These are phyloP conservation scores for Persicaria tinctoria DNA, from an alignment of 148 eudicot genomes.

Conservation along the genomic window DNA sequence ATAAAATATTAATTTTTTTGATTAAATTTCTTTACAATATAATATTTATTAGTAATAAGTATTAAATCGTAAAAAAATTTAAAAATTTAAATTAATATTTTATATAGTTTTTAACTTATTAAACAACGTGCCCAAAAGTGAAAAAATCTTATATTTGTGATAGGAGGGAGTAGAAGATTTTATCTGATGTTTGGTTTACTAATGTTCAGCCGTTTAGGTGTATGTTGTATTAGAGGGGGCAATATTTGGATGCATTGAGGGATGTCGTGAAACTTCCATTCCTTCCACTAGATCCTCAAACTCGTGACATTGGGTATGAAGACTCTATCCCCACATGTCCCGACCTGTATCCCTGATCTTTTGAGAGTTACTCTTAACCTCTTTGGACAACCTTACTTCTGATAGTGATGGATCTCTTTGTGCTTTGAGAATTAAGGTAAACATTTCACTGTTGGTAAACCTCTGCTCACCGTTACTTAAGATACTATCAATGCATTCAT, in stretches of 20 bases:
- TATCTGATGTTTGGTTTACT: not conserved
- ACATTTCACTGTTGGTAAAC: not conserved
- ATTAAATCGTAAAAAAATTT: too few relatives aligned
- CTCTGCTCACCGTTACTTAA: not conserved
- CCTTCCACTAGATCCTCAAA: constrained; percentile 82
- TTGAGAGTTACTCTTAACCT: constrained; percentile 76
- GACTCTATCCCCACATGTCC: constrained; percentile 69
- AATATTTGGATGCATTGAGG: constrained; percentile 62
- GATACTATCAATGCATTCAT: not conserved
- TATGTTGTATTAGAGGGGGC: constrained; percentile 19
- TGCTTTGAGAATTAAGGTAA: constrained; percentile 83
- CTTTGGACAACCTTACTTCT: constrained; percentile 56
- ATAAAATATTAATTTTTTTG: too few relatives aligned
- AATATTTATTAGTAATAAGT: too few relatives aligned
- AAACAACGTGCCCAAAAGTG: too few relatives aligned
- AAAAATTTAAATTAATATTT: too few relatives aligned
- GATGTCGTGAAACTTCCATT: constrained; percentile 78
- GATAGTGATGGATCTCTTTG: constrained; percentile 96
- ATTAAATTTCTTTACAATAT: too few relatives aligned
- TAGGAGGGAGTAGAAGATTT: not conserved
- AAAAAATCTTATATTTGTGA: too few relatives aligned
- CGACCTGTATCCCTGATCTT: constrained; percentile 89
- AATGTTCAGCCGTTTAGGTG: not conserved
- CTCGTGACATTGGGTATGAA: constrained; percentile 48
- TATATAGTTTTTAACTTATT: too few relatives aligned